phyloP scores from a whole-genome alignment of 306 rosid species.

The Astragalus glycyphyllos region DNA sequence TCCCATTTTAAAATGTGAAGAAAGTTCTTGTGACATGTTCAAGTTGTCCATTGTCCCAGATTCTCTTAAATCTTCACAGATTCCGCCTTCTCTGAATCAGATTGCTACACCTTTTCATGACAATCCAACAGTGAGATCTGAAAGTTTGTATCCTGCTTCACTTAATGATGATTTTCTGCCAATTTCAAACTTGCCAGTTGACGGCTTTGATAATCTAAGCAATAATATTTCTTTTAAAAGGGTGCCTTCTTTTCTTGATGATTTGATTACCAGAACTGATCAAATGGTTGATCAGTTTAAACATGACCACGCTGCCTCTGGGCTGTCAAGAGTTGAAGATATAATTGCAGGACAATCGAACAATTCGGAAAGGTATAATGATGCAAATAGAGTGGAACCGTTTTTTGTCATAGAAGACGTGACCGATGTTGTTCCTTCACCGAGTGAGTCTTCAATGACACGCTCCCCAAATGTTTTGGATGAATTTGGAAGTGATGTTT shows the following conservation, averaged over 20 bases:
- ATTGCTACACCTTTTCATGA: conserved; percentile 44
- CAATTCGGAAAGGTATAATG: conserved; percentile 37
- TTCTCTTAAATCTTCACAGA: conserved; percentile 44
- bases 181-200: conserved; percentile 46
- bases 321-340: conserved; percentile 45
- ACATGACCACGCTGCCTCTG: conserved; percentile 38
- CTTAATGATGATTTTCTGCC: conserved; percentile 42
- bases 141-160: conserved; percentile 45
- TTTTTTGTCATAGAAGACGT: conserved; percentile 38
- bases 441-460: conserved; percentile 35
- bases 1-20: conserved; percentile 44
- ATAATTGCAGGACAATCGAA: conserved; percentile 40
- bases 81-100: conserved; percentile 46
- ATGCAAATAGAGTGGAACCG: conserved; percentile 40
- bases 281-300: conserved; percentile 51
- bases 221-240: conserved; percentile 38
- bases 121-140: conserved; percentile 43
- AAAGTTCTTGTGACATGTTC: conserved; percentile 41
- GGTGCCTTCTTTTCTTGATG: conserved; percentile 58
- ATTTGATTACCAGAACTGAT: conserved; percentile 46
- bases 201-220: conserved; percentile 46
- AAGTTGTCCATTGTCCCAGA: conserved; percentile 46
- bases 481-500: conserved; percentile 48
- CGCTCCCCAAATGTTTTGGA: conserved; percentile 31
- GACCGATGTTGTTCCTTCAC: conserved; percentile 37